Conservation (phyloP, 345 rosid genomes). For the Erysimum cheiranthoides region DNA sequence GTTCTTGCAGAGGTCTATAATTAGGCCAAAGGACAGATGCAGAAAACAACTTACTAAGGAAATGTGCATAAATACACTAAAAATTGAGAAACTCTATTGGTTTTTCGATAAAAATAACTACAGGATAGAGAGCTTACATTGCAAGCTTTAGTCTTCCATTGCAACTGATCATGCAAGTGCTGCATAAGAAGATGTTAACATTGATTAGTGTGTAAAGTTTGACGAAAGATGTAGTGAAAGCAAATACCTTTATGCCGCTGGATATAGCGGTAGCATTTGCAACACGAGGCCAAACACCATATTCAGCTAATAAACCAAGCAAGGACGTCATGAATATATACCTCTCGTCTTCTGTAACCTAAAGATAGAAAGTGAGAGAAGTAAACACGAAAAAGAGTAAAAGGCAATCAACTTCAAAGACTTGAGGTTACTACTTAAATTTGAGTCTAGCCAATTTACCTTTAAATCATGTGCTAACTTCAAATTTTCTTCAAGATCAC, state of each 20-base stretch:
- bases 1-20: slow-evolving; percentile 16
- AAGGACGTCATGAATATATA: slow-evolving; percentile 82
- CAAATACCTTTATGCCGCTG: slow-evolving; percentile 70
- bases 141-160: slow-evolving; percentile 81
- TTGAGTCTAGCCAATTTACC: slow-evolving; percentile 49
- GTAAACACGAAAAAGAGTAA: background rate
- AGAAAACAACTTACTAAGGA: background rate
- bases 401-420: background rate
- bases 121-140: slow-evolving; percentile 63
- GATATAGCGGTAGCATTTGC: slow-evolving; percentile 76
- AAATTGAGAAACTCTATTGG: background rate
- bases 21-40: slow-evolving; percentile 18
- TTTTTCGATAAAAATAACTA: slow-evolving; percentile 10
- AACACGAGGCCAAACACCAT: slow-evolving; percentile 73
- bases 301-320: slow-evolving; percentile 86
- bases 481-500: slow-evolving; percentile 79
- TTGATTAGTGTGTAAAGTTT: background rate
- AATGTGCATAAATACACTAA: slow-evolving; percentile 2
- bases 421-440: slow-evolving; percentile 10
- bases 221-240: slow-evolving; percentile 26
- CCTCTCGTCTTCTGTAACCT: slow-evolving; percentile 87
- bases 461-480: slow-evolving; percentile 83
- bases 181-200: slow-evolving; percentile 44
- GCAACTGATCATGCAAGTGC: slow-evolving; percentile 83
- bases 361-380: slow-evolving; percentile 35